These are phyloP conservation scores for Alternaria gaisen DNA, from an alignment of 2,329 filamentous ascomycete genomes.

Conservation along the genomic window DNA sequence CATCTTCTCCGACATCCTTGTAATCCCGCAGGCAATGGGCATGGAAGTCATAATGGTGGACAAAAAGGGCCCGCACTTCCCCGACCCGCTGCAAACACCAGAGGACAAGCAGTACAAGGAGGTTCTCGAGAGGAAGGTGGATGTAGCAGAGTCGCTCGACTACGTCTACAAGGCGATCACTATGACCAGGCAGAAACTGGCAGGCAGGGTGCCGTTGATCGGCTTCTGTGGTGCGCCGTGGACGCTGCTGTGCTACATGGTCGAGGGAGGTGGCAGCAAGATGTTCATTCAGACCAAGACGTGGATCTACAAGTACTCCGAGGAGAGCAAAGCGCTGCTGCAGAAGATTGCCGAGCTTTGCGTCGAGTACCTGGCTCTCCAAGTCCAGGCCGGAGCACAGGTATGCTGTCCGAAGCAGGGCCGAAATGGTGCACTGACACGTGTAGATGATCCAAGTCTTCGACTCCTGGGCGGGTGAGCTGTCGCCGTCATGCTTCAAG, in stretches of 20 bases:
- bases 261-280: slow-evolving; percentile 95
- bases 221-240: slow-evolving; percentile 97
- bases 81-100: slow-evolving; percentile 79
- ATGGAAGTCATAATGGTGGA: slow-evolving; percentile 99
- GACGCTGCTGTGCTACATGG: slow-evolving; percentile 98
- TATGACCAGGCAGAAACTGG: slow-evolving; percentile 84
- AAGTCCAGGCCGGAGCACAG: slow-evolving; percentile 93
- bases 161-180: slow-evolving; percentile 98
- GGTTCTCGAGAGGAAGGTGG: slow-evolving; percentile 79
- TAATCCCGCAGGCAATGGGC: slow-evolving; percentile 96
- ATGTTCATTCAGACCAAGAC: slow-evolving; percentile 94
- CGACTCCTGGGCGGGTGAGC: slow-evolving; percentile 96
- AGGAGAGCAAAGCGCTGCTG: slow-evolving; percentile 80
- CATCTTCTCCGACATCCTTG: slow-evolving; percentile 98
- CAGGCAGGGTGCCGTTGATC: slow-evolving; percentile 88
- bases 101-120: slow-evolving; percentile 83
- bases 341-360: slow-evolving; percentile 94
- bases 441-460: slow-evolving; percentile 88
- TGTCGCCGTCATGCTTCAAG: slow-evolving; percentile 84
- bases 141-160: slow-evolving; percentile 83
- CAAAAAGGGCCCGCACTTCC: slow-evolving; percentile 96
- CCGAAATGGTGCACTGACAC: slow-evolving; percentile 22
- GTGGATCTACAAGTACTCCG: slow-evolving; percentile 91
- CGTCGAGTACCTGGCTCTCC: slow-evolving; percentile 90
- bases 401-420: slow-evolving; percentile 55